Evolutionary conservation across 2,329 filamentous ascomycete species (phyloP).

Genomic region (Claviceps digitariae): DNA sequence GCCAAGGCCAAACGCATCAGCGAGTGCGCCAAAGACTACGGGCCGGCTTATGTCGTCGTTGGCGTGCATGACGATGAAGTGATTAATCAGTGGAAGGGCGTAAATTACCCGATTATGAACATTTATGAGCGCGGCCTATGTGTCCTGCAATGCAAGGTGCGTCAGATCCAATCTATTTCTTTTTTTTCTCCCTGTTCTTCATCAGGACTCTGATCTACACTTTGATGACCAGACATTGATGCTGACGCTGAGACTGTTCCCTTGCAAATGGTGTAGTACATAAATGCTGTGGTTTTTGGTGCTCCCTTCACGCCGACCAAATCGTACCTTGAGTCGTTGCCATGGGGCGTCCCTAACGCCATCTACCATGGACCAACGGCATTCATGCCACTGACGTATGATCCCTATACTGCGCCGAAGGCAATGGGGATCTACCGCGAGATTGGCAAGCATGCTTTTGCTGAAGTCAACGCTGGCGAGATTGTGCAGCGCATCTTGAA

Average conservation of each 20-base stretch:
- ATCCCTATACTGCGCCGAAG: conserved; percentile 71
- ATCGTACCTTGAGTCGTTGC: conserved; percentile 61
- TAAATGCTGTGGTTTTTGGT: conserved; percentile 77
- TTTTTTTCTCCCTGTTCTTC: not conserved
- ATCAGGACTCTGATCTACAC: too few species aligned
- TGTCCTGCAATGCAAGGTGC: conserved; percentile 82
- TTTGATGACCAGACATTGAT: not conserved
- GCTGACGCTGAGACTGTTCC: not conserved
- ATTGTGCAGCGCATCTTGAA: conserved; percentile 86
- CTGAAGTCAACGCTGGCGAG: conserved; percentile 78
- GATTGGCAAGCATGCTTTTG: conserved; percentile 63
- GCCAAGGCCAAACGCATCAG: conserved; percentile 49
- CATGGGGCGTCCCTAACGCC: conserved; percentile 58
- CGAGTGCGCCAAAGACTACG: conserved; percentile 52
- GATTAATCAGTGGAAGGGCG: conserved; percentile 91
- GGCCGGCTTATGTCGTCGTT: conserved; percentile 75
- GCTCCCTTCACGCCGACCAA: conserved; percentile 79
- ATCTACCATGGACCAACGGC: conserved; percentile 95
- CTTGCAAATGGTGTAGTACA: conserved; percentile 42
- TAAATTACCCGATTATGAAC: conserved; percentile 99
- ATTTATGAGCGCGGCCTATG: conserved; percentile 93
- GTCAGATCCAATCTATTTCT: too few species aligned
- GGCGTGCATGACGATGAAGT: conserved; percentile 91
- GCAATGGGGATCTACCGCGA: conserved; percentile 73
- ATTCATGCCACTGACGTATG: conserved; percentile 70